Percentiles rank a stretch among this genome's conserved stretches.
These are phyloP conservation scores for Rubia occidens DNA, from an alignment of 305 asterid species.

Conservation along the genomic window DNA sequence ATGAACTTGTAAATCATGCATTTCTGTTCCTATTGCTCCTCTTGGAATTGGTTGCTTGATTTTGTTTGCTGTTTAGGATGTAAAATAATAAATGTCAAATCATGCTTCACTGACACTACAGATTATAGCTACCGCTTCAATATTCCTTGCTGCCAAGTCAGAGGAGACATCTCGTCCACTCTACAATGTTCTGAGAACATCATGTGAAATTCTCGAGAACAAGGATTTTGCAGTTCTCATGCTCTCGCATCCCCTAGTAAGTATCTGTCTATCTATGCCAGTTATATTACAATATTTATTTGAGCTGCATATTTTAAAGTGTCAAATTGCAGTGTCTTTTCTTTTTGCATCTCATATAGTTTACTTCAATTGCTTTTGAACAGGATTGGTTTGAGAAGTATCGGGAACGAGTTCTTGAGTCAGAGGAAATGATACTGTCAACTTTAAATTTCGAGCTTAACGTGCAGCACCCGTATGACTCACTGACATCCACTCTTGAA, in stretches of 20 bases:
- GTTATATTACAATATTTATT: slow-evolving; percentile 11
- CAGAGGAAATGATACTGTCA: slow-evolving; percentile 79
- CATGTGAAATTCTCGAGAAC: slow-evolving; percentile 73
- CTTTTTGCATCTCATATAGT: slow-evolving; percentile 11
- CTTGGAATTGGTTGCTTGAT: slow-evolving; percentile 4
- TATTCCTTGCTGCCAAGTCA: slow-evolving; percentile 85
- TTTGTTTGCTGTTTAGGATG: not conserved
- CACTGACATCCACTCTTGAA: slow-evolving; percentile 73
- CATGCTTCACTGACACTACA: slow-evolving; percentile 32
- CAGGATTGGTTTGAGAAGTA: slow-evolving; percentile 97
- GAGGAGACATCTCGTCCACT: slow-evolving; percentile 91
- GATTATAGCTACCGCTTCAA: slow-evolving; percentile 91
- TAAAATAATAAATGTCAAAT: slow-evolving; percentile 9
- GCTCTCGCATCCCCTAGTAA: slow-evolving; percentile 61
- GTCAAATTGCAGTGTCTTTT: not conserved
- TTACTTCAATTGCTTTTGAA: slow-evolving; percentile 18
- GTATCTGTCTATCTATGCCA: slow-evolving; percentile 27
- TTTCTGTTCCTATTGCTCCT: not conserved
- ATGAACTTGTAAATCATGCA: not conserved
- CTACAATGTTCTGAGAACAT: slow-evolving; percentile 57
- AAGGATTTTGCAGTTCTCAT: slow-evolving; percentile 65
- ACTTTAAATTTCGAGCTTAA: slow-evolving; percentile 88
- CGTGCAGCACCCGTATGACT: slow-evolving; percentile 90
- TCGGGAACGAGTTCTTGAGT: slow-evolving; percentile 76
- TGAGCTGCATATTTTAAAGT: not conserved